Percentiles rank a stretch among this genome's conserved stretches.
phyloP scores from a whole-genome alignment of 2,329 filamentous ascomycete species.

The Parastagonospora avenae region DNA sequence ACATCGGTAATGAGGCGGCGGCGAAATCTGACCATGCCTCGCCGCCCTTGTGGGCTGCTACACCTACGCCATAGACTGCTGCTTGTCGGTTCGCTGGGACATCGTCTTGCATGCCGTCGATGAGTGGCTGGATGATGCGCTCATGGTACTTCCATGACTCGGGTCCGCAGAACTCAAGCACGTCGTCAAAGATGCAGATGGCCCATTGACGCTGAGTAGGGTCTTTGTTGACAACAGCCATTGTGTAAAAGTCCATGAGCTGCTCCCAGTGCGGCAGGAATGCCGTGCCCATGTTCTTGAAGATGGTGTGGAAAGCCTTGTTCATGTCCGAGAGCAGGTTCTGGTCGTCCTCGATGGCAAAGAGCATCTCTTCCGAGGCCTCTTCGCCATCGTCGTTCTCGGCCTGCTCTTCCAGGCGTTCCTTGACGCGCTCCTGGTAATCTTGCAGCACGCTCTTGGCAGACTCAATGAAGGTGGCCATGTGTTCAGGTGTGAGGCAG shows the following conservation, averaged over 20 bases:
- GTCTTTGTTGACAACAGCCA: slow-evolving; percentile 80
- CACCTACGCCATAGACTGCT: slow-evolving; percentile 92
- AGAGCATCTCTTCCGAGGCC: slow-evolving; percentile 81
- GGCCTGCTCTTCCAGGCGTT: slow-evolving; percentile 81
- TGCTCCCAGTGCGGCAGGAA: slow-evolving; percentile 91
- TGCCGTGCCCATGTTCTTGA: slow-evolving; percentile 87
- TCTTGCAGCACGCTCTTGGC: slow-evolving; percentile 87
- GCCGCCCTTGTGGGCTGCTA: slow-evolving; percentile 92
- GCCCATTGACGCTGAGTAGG: slow-evolving; percentile 96
- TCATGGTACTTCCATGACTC: slow-evolving; percentile 86
- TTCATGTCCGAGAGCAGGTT: slow-evolving; percentile 98
- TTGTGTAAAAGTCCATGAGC: slow-evolving; percentile 82
- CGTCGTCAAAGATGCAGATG: slow-evolving; percentile 98
- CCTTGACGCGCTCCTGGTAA: slow-evolving; percentile 84
- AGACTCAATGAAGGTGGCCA: slow-evolving; percentile 85
- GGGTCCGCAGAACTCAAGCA: slow-evolving; percentile 92
- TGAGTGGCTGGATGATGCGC: slow-evolving; percentile 84
- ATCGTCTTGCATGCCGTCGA: slow-evolving; percentile 82
- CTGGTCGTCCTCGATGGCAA: slow-evolving; percentile 96
- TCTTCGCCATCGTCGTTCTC: slow-evolving; percentile 90
- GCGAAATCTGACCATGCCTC: slow-evolving; percentile 86
- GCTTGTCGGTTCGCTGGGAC: slow-evolving; percentile 94
- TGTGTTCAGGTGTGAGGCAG: slow-evolving; percentile 76
- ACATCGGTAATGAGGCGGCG: slow-evolving; percentile 74
- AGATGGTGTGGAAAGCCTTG: slow-evolving; percentile 98